phyloP scores from a whole-genome alignment of 495 filamentous ascomycete species.

The Hyaloscypha hepaticicola region DNA sequence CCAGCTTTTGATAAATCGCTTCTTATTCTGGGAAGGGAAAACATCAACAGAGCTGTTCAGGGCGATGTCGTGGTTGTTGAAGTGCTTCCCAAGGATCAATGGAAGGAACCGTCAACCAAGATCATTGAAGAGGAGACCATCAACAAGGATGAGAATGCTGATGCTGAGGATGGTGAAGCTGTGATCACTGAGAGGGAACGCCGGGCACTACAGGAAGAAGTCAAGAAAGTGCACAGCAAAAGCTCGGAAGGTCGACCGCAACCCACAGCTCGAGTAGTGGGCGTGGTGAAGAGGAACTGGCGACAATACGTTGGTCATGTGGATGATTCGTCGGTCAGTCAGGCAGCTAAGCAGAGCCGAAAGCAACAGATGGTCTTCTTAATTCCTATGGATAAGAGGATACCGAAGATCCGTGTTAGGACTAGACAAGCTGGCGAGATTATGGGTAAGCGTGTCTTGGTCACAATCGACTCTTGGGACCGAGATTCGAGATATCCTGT shows the following conservation, averaged over 20 bases:
- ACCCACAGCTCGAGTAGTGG: constrained; percentile 90
- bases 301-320: constrained; percentile 95
- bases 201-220: constrained; percentile 83
- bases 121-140: constrained; percentile 93
- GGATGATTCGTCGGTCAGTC: constrained; percentile 78
- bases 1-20: constrained; percentile 86
- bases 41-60: constrained; percentile 89
- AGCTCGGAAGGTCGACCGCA: constrained; percentile 75
- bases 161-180: constrained; percentile 66
- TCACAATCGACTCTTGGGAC: constrained; percentile 95
- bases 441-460: constrained; percentile 87
- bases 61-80: constrained; percentile 93
- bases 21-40: constrained; percentile 88
- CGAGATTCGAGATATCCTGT: constrained; percentile 86
- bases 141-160: constrained; percentile 89
- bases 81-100: constrained; percentile 87
- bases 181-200: constrained; percentile 84
- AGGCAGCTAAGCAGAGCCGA: constrained; percentile 66
- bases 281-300: constrained; percentile 93
- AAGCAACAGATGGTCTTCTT: constrained; percentile 91
- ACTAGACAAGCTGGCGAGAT: constrained; percentile 87
- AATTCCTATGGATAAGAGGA: constrained; percentile 94
- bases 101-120: constrained; percentile 93
- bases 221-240: constrained; percentile 79
- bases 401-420: constrained; percentile 91